A percentile compares a stretch with the other conserved stretches of the same genome.
Evolutionary conservation across 2,329 filamentous ascomycete genomes (phyloP).

Genomic region (Penicillium palitans): DNA sequence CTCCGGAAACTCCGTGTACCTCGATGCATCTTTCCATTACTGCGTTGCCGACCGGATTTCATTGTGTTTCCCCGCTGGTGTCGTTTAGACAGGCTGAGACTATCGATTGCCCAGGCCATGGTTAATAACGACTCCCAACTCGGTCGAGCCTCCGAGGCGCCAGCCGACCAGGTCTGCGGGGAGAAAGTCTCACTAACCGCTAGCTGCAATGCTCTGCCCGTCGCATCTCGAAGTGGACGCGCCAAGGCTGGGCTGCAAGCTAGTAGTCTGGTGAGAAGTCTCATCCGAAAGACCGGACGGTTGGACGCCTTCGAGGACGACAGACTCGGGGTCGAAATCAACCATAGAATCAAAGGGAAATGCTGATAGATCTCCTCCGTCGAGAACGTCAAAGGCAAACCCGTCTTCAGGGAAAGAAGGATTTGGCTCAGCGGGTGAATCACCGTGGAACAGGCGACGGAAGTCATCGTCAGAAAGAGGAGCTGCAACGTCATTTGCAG

Average conservation of each 20-base stretch:
- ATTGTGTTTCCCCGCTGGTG: slow-evolving; percentile 26
- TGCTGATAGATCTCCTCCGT: slow-evolving; percentile 50
- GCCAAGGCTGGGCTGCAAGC: slow-evolving; percentile 56
- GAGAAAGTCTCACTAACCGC: slow-evolving; percentile 47
- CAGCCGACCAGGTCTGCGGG: slow-evolving; percentile 37
- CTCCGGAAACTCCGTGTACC: slow-evolving; percentile 45
- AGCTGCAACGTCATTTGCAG: slow-evolving; percentile 62
- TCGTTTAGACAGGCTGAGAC: slow-evolving; percentile 41
- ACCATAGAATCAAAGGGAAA: slow-evolving; percentile 57
- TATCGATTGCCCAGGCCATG: slow-evolving; percentile 48
- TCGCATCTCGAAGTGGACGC: slow-evolving; percentile 56
- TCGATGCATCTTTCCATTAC: slow-evolving; percentile 36
- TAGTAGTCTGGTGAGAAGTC: slow-evolving; percentile 52
- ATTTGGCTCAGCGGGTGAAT: slow-evolving; percentile 69
- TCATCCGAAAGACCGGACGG: slow-evolving; percentile 52
- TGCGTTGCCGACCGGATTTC: slow-evolving; percentile 37
- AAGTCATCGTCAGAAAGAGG: slow-evolving; percentile 70
- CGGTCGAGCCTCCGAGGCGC: slow-evolving; percentile 33
- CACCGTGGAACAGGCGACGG: slow-evolving; percentile 60
- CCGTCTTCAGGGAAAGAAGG: slow-evolving; percentile 73
- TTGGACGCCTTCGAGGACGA: slow-evolving; percentile 45
- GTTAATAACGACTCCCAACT: slow-evolving; percentile 50
- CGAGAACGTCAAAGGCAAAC: slow-evolving; percentile 70
- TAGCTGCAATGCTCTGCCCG: slow-evolving; percentile 55
- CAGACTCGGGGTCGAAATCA: slow-evolving; percentile 55